Evolutionary conservation across 768 basidiomycete genomes (phyloP), one percentile per base, ranked within the genome.

Genomic region (Naganishia friedmannii): DNA sequence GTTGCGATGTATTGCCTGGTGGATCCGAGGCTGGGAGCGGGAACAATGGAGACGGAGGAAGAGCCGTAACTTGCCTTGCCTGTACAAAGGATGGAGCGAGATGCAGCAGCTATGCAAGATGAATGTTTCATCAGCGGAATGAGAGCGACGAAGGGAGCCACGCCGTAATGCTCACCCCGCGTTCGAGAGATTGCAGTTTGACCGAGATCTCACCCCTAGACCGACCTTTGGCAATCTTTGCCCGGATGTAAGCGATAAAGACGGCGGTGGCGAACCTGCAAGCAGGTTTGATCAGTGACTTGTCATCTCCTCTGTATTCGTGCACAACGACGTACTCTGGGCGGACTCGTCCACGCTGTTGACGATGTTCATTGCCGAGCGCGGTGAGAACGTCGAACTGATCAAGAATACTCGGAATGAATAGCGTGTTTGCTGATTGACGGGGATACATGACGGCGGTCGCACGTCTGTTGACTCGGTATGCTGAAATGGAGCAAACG

Each of bases 141-240:
- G n/a, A n/a, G n/a, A 12, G 26, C 6, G 7, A 45, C 37, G 8
- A 19, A 21, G 31, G 45, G 29, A 37, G n/a, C n/a, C 17, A n/a
- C 0, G 5, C 2, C 42, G 53, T 15, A 8, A 12, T 19, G 73
- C 77, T 60, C 53, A 80, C 79, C 54, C 77, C 77, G 28, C 72
- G 68, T 57, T 80, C 79, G 10, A 79, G 70, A n/a, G 69, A 29
- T 19, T 76, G 71, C 51, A 80, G 68, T 73, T 81, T 81, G n/a
- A 66, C 37, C 21, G 67, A 58, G 13, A 74, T 73, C 48, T 79
- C 77, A 7, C 17, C 21, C 54, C 71, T 72, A 2, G 71, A 42
- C 60, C 72, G 74, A 1, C 78, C 78, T 53, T 75, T 73, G 29
- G 72, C 72, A 2, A 70, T 63, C 72, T 81, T 81, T 67, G 68